Evolutionary conservation across 2,329 filamentous ascomycete genomes (phyloP), one percentile per base, ranked within the genome.

Genomic region (Aaosphaeria arxii): DNA sequence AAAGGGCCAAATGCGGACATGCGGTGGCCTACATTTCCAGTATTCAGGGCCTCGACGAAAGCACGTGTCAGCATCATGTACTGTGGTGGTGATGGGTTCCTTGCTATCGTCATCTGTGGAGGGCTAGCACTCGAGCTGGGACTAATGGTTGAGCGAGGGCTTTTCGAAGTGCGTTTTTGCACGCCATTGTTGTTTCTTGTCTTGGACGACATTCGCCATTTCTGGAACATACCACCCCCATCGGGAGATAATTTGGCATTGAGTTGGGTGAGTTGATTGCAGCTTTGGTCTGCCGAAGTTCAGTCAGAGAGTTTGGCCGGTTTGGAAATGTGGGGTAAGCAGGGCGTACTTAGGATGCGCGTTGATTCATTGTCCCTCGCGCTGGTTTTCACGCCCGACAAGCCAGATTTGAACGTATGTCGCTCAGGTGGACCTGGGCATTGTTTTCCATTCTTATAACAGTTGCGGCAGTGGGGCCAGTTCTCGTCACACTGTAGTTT

Each of bases 401-500:
- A 24, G 17, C 17, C 17, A 24, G 17, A 24, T 24, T 24, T 63
- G 53, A 68, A 68, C 0, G 62, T 68, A 40, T 68, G 64, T 41
- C 62, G 57, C 30, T 62, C 53, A 24, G 64, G 65, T 40, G 62
- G 64, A 1, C 66, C 66, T 13, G 66, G 64, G 52, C 66, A 70
- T 42, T 45, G 47, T 47, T 67, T 69, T 6, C 57, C 47, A 46
- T 69, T 69, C 45, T 64, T 68, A 46, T 61, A 57, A 49, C 66
- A 70, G 30, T 69, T 66, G 13, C 61, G 33, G 48, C 66, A 70
- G 17, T 42, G 49, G 17, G 66, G 66, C 66, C 66, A 70, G 9
- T 54, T 61, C 46, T 69, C 64, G 48, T 69, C 66, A 40, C 59
- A 62, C 67, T 61, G 5, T 46, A 36, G 33, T 9, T 36, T n/a